Evolutionary conservation across 2,329 filamentous ascomycete genomes (phyloP), one percentile per base, ranked within the genome.

Genomic region (Colletotrichum paranaense): DNA sequence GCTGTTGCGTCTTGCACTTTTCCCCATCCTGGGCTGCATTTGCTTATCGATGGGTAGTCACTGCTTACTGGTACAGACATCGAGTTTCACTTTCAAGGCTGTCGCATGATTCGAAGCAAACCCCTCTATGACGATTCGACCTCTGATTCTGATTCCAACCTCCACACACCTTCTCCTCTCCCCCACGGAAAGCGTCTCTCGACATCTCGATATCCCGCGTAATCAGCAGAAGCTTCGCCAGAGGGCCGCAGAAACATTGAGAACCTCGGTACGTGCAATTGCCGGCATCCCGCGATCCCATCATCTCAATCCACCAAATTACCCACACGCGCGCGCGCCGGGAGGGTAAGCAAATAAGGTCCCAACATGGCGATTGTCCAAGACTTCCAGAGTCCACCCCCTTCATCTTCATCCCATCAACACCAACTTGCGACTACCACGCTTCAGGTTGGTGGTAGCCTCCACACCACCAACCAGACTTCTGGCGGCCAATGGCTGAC

Each of bases 401-500:
- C 62, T n/a, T 32, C 52, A 49, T 11, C 28, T 22, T 49, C 24
- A 58, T 55, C 42, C 42, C 49, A 53, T 30, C 46, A 55, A n/a
- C 12, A 35, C 49, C 26, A 35, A 32, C n/a, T 19, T 26, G 46
- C 28, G n/a, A 53, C 28, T 63, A 26, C 52, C 62, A 67, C 55
- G 68, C 42, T 42, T 57, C 52, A 32, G 62, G 38, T 62, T 11
- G 42, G 28, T 63, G n/a, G 60, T 28, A 35, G 46, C 11, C 63
- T 72, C 63, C 69, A 72, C 66, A 64, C 59, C 65, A 64, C 49
- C 46, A 72, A 59, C 42, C 53, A 60, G 55, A 2, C 16, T 11
- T 3, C 28, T 49, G 62, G 62, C 14, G n/a, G 7, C 62, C 46
- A 55, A 63, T 63, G 46, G 22, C 28, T 24, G 32, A 7, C 19